These are phyloP conservation scores for Ceriops decandra DNA, from an alignment of 345 rosid genomes.

Conservation along the genomic window DNA sequence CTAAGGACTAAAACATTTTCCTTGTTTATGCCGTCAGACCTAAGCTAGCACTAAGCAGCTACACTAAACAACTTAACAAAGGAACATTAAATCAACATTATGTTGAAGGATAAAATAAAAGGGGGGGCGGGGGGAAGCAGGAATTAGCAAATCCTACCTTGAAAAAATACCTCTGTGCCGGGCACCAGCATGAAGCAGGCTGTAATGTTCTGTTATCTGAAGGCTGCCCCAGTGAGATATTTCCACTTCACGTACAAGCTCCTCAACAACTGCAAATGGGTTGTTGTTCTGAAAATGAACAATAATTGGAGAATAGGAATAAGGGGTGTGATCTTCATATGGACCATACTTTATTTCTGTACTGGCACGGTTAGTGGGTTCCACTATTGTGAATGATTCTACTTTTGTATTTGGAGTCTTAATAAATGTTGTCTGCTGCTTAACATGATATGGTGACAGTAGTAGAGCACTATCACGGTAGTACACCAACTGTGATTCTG, in stretches of 20 bases:
- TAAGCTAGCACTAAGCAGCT: too few species aligned
- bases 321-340: slow-evolving; percentile 65
- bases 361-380: slow-evolving; percentile 71
- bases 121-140: neutral
- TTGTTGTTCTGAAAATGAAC: slow-evolving; percentile 90
- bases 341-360: slow-evolving; percentile 89
- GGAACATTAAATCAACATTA: too few species aligned
- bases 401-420: slow-evolving; percentile 80
- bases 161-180: slow-evolving; percentile 94
- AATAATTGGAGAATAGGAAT: slow-evolving; percentile 68
- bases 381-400: slow-evolving; percentile 83
- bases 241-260: slow-evolving; percentile 89
- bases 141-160: slow-evolving; percentile 48
- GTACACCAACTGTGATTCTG: slow-evolving; percentile 89
- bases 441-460: slow-evolving; percentile 74
- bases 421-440: slow-evolving; percentile 69
- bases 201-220: slow-evolving; percentile 85
- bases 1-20: too few species aligned
- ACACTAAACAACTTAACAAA: too few species aligned
- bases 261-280: slow-evolving; percentile 98
- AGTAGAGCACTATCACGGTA: slow-evolving; percentile 71
- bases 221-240: slow-evolving; percentile 98
- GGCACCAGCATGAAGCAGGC: slow-evolving; percentile 89
- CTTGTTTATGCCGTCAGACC: too few species aligned
- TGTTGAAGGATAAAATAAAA: neutral